phyloP scores from a whole-genome alignment of 176 grass and related monocot genomes.

The Lolium rigidum region DNA sequence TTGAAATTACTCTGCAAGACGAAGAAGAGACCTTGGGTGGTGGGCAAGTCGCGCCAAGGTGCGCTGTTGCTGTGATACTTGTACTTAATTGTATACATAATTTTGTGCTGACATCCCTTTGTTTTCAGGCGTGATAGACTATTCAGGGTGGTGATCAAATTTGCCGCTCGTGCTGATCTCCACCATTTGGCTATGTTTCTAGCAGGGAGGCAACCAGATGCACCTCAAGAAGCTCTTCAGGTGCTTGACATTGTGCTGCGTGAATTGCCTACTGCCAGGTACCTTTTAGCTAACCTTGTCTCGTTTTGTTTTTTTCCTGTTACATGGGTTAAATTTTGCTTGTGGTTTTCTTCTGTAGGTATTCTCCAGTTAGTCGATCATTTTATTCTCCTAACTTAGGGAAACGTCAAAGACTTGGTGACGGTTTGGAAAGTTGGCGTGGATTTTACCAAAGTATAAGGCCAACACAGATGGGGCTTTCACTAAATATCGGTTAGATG shows the following conservation, averaged over 20 bases:
- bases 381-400: constrained; percentile 95
- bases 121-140: constrained; percentile 74
- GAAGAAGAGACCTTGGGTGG: constrained; percentile 65
- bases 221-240: constrained; percentile 97
- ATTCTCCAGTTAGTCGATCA: constrained; percentile 84
- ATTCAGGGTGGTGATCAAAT: constrained; percentile 90
- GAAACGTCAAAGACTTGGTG: constrained; percentile 82
- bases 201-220: constrained; percentile 85
- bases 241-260: constrained; percentile 94
- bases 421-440: constrained; percentile 95
- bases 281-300: constrained; percentile 26
- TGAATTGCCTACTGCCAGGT: constrained; percentile 89
- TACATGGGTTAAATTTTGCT: background rate
- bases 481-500: constrained; percentile 86
- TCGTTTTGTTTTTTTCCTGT: constrained; percentile 15
- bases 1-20: constrained; percentile 81
- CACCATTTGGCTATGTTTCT: constrained; percentile 93
- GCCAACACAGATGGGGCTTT: constrained; percentile 92
- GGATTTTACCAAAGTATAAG: too few relatives aligned
- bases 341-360: constrained; percentile 50
- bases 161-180: constrained; percentile 91
- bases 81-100: constrained; percentile 4
- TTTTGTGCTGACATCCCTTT: constrained; percentile 35
- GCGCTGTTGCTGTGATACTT: constrained; percentile 13
- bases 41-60: constrained; percentile 59